Conservation (phyloP, 192 early-diverging fungal species). For the Coemansia nantahalensis region DNA sequence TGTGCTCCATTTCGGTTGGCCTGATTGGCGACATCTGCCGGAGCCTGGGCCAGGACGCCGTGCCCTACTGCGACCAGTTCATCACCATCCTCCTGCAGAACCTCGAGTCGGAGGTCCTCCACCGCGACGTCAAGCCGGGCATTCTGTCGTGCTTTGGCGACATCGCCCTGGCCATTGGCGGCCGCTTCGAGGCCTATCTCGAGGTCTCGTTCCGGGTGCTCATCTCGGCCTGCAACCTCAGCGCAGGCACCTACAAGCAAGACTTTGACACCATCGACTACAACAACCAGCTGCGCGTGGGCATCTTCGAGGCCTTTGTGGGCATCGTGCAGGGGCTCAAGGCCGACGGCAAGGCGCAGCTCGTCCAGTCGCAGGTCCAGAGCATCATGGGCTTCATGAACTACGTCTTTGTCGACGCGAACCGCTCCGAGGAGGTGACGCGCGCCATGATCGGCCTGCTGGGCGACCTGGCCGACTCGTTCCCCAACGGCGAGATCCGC, state of each 20-base stretch:
- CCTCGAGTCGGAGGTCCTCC: constrained; percentile 74
- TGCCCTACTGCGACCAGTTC: constrained; percentile 79
- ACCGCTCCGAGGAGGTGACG: constrained; percentile 65
- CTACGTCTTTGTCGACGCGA: constrained; percentile 60
- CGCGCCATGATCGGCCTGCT: constrained; percentile 83
- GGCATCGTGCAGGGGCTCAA: constrained; percentile 95
- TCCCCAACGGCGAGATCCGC: constrained; percentile 72
- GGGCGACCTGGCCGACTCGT: constrained; percentile 92
- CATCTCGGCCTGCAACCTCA: constrained; percentile 72
- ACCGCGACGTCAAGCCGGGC: constrained; percentile 85
- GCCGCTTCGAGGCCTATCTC: constrained; percentile 77
- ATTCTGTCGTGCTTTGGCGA: constrained; percentile 97
- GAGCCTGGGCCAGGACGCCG: constrained; percentile 63
- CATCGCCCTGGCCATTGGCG: constrained; percentile 93
- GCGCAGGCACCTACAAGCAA: constrained; percentile 52
- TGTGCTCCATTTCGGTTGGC: constrained; percentile 94
- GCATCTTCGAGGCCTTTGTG: constrained; percentile 92
- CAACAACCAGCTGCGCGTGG: constrained; percentile 78
- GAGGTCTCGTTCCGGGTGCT: constrained; percentile 85
- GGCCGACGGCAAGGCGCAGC: constrained; percentile 62
- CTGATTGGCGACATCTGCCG: constrained; percentile 97
- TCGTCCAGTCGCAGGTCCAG: constrained; percentile 61
- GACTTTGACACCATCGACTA: constrained; percentile 86
- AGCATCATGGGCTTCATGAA: constrained; percentile 79
- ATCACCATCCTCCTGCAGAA: constrained; percentile 81